phyloP scores from a whole-genome alignment of 192 early-diverging fungal species.

The Coemansia sp. region DNA sequence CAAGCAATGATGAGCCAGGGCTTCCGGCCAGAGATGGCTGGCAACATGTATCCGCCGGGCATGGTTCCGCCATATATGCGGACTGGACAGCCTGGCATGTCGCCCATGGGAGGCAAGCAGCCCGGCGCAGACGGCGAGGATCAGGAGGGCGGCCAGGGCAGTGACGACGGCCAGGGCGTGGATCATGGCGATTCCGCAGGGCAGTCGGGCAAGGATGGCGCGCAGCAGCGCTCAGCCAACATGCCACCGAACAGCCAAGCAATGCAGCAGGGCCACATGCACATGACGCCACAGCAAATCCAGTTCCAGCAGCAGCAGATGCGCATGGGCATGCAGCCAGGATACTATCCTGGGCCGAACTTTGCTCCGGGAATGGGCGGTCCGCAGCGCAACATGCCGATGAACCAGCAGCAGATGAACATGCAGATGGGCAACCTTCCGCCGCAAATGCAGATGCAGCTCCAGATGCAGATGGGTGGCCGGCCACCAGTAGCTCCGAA shows the following conservation, averaged over 20 bases:
- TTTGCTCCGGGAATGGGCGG: conserved; percentile 30
- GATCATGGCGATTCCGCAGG: conserved; percentile 6
- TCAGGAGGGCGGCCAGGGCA: background rate
- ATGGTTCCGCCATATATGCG: conserved; percentile 38
- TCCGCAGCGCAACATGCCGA: conserved; percentile 46
- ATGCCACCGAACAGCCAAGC: conserved; percentile 6
- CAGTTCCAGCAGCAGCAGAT: conserved; percentile 33
- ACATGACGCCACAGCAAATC: conserved; percentile 30
- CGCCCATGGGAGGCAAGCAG: conserved; percentile 3
- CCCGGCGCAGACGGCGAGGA: conserved; percentile 6
- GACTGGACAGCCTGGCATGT: background rate
- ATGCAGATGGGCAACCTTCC: conserved; percentile 10
- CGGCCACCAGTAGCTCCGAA: conserved; percentile 32
- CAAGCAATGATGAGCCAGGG: conserved; percentile 34
- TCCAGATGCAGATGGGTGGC: conserved; percentile 47
- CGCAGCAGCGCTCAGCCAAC: background rate
- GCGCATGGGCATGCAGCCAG: conserved; percentile 45
- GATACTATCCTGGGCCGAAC: conserved; percentile 27
- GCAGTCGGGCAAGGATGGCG: conserved; percentile 11
- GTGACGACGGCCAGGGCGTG: conserved; percentile 3
- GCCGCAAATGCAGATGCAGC: conserved; percentile 49
- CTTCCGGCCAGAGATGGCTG: conserved; percentile 33
- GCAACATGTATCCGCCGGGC: conserved; percentile 44
- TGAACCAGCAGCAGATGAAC: conserved; percentile 39
- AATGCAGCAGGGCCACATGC: conserved; percentile 12